phyloP scores from a whole-genome alignment of 805 yeast species.

The Kuraishia molischiana region DNA sequence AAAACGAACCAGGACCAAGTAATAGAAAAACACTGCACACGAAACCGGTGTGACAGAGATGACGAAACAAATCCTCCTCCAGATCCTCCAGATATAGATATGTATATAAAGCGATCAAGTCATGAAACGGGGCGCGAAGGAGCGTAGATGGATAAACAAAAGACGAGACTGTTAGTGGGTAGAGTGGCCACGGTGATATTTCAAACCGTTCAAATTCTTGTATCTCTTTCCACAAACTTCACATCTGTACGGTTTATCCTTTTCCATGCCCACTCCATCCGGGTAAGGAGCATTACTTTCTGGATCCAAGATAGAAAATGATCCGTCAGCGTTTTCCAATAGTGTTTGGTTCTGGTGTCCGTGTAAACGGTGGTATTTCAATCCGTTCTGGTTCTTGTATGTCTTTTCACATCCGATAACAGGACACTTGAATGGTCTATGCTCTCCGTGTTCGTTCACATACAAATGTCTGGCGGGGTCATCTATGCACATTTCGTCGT shows the following conservation, averaged over 20 bases:
- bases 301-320: constrained; percentile 88
- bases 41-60: no score
- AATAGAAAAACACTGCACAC: no score
- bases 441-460: constrained; percentile 85
- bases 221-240: constrained; percentile 97
- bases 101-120: no score
- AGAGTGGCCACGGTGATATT: constrained; percentile 97
- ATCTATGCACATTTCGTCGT: constrained; percentile 72
- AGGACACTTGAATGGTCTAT: constrained; percentile 94
- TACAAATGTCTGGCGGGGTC: constrained; percentile 94
- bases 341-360: constrained; percentile 96
- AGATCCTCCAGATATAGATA: no score
- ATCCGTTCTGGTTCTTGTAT: constrained; percentile 94
- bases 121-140: no score
- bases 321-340: constrained; percentile 87
- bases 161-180: no score
- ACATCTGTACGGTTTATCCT: constrained; percentile 96
- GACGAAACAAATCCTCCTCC: no score
- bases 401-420: constrained; percentile 97
- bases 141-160: no score
- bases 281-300: constrained; percentile 81
- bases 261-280: constrained; percentile 91
- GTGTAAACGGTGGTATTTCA: constrained; percentile 89
- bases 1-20: no score
- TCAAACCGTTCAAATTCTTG: constrained; percentile 91